These are phyloP conservation scores for Diplodia mutila DNA, from an alignment of 2,329 filamentous ascomycete species.

Conservation along the genomic window DNA sequence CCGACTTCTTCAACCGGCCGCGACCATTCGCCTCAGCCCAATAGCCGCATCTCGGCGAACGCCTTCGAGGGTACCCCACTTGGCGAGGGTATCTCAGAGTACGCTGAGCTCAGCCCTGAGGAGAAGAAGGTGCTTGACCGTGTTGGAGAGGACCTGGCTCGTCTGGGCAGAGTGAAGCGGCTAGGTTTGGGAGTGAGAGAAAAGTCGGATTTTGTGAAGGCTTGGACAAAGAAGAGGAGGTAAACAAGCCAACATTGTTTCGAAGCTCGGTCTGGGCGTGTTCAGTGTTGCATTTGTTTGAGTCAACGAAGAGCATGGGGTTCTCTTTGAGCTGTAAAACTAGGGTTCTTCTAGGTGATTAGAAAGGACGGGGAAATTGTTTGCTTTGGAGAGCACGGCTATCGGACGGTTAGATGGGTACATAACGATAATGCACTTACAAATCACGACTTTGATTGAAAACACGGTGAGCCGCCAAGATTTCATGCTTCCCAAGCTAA, in stretches of 20 bases:
- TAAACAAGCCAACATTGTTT: constrained; percentile 24
- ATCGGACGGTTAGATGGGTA: neutral
- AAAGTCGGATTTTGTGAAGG: constrained; percentile 79
- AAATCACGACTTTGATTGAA: neutral
- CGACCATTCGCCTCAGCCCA: constrained; percentile 1
- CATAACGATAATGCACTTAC: neutral
- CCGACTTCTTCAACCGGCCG: neutral
- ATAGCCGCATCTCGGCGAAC: neutral
- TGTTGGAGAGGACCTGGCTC: constrained; percentile 83
- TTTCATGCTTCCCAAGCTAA: neutral
- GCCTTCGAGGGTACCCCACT: neutral
- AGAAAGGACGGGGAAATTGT: constrained; percentile 12
- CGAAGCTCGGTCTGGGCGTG: neutral
- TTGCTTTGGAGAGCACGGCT: neutral
- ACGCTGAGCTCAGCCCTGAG: constrained; percentile 48
- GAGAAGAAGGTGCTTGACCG: constrained; percentile 76
- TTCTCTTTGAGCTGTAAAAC: constrained; percentile 3
- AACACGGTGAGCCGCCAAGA: neutral
- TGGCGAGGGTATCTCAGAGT: constrained; percentile 30
- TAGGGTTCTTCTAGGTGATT: neutral
- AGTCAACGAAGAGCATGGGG: neutral
- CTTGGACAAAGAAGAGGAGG: constrained; percentile 59
- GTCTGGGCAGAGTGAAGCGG: constrained; percentile 83
- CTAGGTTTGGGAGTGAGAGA: constrained; percentile 83
- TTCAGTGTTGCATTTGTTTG: constrained; percentile 9